phyloP scores from a whole-genome alignment of 1,284 basidiomycete genomes.

The Ganoderma lingzhi region DNA sequence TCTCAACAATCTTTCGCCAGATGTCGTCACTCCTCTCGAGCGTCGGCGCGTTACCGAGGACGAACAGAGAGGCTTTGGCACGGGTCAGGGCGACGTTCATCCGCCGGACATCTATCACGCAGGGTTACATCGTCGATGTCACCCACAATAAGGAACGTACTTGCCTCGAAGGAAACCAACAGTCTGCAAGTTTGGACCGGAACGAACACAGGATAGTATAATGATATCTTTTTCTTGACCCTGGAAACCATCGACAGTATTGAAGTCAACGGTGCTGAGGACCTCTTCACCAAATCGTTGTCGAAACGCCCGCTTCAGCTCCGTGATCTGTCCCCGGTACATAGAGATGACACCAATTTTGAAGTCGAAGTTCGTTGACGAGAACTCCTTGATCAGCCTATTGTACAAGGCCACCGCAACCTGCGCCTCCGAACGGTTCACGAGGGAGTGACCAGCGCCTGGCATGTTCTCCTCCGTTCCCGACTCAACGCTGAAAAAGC shows the following conservation, averaged over 20 bases:
- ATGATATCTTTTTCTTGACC: slow-evolving; percentile 98
- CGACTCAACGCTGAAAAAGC: slow-evolving; percentile 83
- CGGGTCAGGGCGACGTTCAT: slow-evolving; percentile 99
- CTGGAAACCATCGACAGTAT: slow-evolving; percentile 98
- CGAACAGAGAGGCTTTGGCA: slow-evolving; percentile 93
- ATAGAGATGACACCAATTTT: slow-evolving; percentile 93
- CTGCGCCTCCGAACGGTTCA: slow-evolving; percentile 82
- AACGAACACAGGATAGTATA: slow-evolving; percentile 93
- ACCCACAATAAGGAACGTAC: slow-evolving; percentile 20
- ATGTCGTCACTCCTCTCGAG: slow-evolving; percentile 84
- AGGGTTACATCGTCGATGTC: slow-evolving; percentile 14
- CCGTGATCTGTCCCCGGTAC: slow-evolving; percentile 92
- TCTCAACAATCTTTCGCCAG: slow-evolving; percentile 82
- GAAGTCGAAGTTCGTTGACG: slow-evolving; percentile 72
- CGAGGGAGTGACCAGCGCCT: slow-evolving; percentile 70
- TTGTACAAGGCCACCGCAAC: slow-evolving; percentile 85
- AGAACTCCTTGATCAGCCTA: slow-evolving; percentile 75
- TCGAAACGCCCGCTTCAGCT: slow-evolving; percentile 79
- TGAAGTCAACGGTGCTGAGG: slow-evolving; percentile 85
- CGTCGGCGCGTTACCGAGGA: slow-evolving; percentile 91
- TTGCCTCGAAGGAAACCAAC: slow-evolving; percentile 92
- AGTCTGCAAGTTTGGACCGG: slow-evolving; percentile 79
- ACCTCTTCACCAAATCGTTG: slow-evolving; percentile 81
- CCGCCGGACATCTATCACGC: slow-evolving; percentile 74
- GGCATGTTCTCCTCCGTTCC: slow-evolving; percentile 61